phyloP scores from a whole-genome alignment of 2,329 filamentous ascomycete species.

The Botrytis hyacinthi region DNA sequence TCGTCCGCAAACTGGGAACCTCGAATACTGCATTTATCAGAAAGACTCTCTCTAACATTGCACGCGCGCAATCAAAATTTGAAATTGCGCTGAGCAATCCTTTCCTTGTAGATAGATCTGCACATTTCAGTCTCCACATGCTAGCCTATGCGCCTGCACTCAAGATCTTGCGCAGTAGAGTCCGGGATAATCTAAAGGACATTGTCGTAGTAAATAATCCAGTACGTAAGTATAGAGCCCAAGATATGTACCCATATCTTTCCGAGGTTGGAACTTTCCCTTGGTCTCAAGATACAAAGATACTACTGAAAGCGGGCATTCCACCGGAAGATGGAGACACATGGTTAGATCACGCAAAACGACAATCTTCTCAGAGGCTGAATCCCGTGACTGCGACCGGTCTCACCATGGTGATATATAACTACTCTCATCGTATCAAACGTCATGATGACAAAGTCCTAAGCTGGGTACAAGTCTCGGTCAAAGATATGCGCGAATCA shows the following conservation, averaged over 20 bases:
- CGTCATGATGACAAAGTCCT: not conserved
- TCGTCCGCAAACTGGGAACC: not conserved
- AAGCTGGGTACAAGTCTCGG: not conserved
- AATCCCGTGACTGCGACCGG: not conserved
- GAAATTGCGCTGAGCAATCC: not conserved
- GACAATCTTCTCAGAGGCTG: not conserved
- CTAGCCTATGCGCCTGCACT: not conserved
- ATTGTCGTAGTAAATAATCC: not conserved
- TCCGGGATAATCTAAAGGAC: not conserved
- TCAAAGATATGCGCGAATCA: not conserved
- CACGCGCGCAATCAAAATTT: not conserved
- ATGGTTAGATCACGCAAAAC: not conserved
- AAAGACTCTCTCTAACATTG: not conserved
- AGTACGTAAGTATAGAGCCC: not conserved
- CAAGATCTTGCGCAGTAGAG: not conserved
- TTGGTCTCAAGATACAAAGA: not conserved
- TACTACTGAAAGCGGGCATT: not conserved
- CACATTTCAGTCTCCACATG: not conserved
- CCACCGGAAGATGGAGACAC: not conserved
- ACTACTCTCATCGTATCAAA: not conserved
- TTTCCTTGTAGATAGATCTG: not conserved
- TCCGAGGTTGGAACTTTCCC: not conserved
- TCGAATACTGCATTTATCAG: not conserved
- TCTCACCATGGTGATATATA: not conserved
- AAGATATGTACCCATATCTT: not conserved